Base-by-base conservation (phyloP, 495 filamentous ascomycete species). In the Penicillium tannophilum region DNA sequence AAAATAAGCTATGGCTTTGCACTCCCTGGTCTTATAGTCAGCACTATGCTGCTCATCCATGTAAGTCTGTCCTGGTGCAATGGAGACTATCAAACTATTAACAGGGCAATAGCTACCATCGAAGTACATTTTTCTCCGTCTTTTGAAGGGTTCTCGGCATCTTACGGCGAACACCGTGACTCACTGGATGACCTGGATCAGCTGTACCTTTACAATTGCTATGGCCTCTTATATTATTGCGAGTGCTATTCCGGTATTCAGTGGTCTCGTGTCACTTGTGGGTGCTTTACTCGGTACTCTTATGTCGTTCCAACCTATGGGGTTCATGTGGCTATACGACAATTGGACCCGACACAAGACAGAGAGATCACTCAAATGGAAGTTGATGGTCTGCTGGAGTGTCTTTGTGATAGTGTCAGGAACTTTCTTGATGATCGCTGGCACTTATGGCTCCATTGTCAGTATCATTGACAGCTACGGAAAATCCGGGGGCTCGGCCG, bases 1-100 rank as follows among this genome's bases (percentile, higher is more conserved):
- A 90, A 87, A 66, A 65, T 92, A 42, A 82, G 84, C 6, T 93
- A 88, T 64, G 89, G 88, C 8, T 71, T 92, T 54, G 89, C 87
- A 9, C 63, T 89, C 5, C 90, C 89, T 19, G 86, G 66, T 9
- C 28, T 72, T 30, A 39, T 71, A 10, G 68, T 69, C 5, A 67
- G 57, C 11, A 63, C 62, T 23, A 65, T 62, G 16, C 54, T 71
- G 10, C 55, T 71, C 23, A 35, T 67, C 24, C 74, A 75, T 56
- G 72, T 75, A 58, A 56, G 65, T 87, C 56, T 79, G 84, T 61
- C 82, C 83, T 67, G 28, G 14, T 4, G 17, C 16, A 45, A 7
- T 33, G 16, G 36, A 33, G 11, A 12, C 4, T 17, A 16, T 12
- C 23, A n/a, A n/a, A 39, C 4, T 11, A 24, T 31, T 71, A 79